These are phyloP conservation scores for Aureobasidium zeae DNA, from an alignment of 2,329 filamentous ascomycete species.

Conservation along the genomic window DNA sequence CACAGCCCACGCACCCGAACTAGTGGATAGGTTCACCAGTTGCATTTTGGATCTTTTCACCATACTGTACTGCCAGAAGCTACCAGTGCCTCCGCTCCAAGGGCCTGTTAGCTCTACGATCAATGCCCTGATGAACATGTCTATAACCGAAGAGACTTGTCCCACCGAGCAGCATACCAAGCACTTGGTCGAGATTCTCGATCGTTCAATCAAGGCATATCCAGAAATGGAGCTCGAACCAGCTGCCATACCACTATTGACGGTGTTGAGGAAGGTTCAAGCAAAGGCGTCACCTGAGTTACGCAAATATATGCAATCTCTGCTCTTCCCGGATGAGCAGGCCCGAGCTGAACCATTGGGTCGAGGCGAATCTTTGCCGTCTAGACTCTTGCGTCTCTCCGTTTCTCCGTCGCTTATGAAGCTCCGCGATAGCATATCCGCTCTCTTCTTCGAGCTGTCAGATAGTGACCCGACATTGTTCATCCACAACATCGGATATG, in stretches of 20 bases:
- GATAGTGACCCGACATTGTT: slow-evolving; percentile 70
- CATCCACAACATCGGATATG: slow-evolving; percentile 87
- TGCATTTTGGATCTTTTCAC: slow-evolving; percentile 61
- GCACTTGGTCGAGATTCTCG: slow-evolving; percentile 61
- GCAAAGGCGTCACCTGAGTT: slow-evolving; percentile 56
- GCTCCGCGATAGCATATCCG: slow-evolving; percentile 63
- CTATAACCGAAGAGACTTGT: slow-evolving; percentile 39
- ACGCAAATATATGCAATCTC: slow-evolving; percentile 52
- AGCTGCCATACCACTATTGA: slow-evolving; percentile 62
- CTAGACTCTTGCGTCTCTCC: slow-evolving; percentile 67
- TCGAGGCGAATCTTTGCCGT: slow-evolving; percentile 61
- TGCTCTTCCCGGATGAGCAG: slow-evolving; percentile 64
- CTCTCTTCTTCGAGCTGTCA: slow-evolving; percentile 79
- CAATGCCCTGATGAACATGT: slow-evolving; percentile 73
- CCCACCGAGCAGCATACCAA: slow-evolving; percentile 46
- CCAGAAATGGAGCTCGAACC: slow-evolving; percentile 62
- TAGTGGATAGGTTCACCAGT: slow-evolving; percentile 52
- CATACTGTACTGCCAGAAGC: slow-evolving; percentile 55
- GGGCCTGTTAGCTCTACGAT: slow-evolving; percentile 62
- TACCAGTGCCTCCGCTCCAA: slow-evolving; percentile 59
- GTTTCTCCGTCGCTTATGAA: slow-evolving; percentile 63
- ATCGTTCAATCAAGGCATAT: slow-evolving; percentile 55
- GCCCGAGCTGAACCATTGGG: slow-evolving; percentile 74
- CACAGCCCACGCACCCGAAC: slow-evolving; percentile 60
- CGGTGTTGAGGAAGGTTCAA: slow-evolving; percentile 62